Conservation (phyloP, 129 eudicot genomes). For the Flaveria bidentis region DNA sequence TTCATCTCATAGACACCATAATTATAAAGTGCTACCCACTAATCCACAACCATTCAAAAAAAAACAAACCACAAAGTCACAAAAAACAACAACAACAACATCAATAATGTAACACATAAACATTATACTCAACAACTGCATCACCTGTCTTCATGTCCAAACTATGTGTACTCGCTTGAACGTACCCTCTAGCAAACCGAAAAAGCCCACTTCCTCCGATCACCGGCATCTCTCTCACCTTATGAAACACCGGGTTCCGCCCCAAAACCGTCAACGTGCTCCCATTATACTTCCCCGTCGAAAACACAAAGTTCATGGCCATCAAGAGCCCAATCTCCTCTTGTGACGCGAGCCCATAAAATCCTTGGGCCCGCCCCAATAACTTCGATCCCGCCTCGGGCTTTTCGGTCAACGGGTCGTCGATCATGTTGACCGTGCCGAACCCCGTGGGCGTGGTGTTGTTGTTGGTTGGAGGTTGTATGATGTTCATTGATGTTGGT, state of each 20-base stretch:
- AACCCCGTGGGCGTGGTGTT: conserved; percentile 36
- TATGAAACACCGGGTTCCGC: conserved; percentile 49
- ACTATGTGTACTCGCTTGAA: conserved; percentile 57
- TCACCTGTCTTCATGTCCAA: conserved; percentile 55
- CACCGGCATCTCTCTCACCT: conserved; percentile 77
- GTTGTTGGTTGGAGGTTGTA: conserved; percentile 32
- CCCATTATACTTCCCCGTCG: conserved; percentile 69
- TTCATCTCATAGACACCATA: not conserved
- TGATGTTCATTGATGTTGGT: conserved; percentile 45
- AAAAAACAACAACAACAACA: not conserved
- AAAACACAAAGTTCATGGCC: conserved; percentile 66
- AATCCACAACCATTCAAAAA: not conserved
- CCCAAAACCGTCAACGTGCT: conserved; percentile 63
- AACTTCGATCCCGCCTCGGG: conserved; percentile 50
- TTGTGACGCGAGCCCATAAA: conserved; percentile 56
- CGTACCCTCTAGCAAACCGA: conserved; percentile 72
- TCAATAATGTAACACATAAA: conserved; percentile 69
- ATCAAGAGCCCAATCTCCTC: conserved; percentile 51
- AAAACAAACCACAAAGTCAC: not conserved
- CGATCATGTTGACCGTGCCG: conserved; percentile 59
- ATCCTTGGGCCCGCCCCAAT: conserved; percentile 68
- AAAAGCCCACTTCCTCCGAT: conserved; percentile 78
- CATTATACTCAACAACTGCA: conserved; percentile 68
- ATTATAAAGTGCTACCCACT: not conserved
- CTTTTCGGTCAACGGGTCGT: conserved; percentile 52